Evolutionary conservation across 1,139 yeast species (phyloP).

Genomic region (Tardiomyces digboiensis): DNA sequence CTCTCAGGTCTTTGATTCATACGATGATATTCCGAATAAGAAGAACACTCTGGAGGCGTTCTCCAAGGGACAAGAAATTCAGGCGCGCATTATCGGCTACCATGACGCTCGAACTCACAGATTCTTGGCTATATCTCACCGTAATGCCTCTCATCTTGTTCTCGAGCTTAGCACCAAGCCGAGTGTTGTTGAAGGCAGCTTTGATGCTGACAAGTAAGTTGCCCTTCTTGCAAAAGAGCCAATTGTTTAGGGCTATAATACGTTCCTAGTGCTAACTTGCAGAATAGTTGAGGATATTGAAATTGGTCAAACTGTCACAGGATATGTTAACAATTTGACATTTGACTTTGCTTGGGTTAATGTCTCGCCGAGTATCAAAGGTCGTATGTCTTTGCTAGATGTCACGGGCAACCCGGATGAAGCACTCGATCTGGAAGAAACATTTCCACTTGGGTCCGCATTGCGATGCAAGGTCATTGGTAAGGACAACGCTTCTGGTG

Average conservation of each 20-base stretch:
- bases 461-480: constrained; percentile 48
- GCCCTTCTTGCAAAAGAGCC: not conserved
- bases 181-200: constrained; percentile 23
- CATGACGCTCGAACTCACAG: constrained; percentile 67
- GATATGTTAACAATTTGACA: constrained; percentile 45
- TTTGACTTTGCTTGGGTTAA: constrained; percentile 56
- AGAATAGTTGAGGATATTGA: not conserved
- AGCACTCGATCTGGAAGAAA: constrained; percentile 42
- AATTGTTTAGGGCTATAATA: too few relatives aligned
- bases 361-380: constrained; percentile 58
- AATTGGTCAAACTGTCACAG: constrained; percentile 26
- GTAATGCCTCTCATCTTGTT: constrained; percentile 44
- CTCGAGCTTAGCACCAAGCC: constrained; percentile 58
- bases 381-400: constrained; percentile 60
- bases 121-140: constrained; percentile 61
- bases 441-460: constrained; percentile 65
- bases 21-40: constrained; percentile 47
- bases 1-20: constrained; percentile 53
- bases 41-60: constrained; percentile 51
- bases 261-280: not conserved
- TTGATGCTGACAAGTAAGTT: not conserved
- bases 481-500: constrained; percentile 29
- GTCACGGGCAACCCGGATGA: constrained; percentile 46
- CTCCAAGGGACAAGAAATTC: constrained; percentile 46
- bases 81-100: constrained; percentile 65